These are phyloP conservation scores for Allomyces macrogynus DNA, from an alignment of 192 early-diverging fungal genomes.

Conservation along the genomic window DNA sequence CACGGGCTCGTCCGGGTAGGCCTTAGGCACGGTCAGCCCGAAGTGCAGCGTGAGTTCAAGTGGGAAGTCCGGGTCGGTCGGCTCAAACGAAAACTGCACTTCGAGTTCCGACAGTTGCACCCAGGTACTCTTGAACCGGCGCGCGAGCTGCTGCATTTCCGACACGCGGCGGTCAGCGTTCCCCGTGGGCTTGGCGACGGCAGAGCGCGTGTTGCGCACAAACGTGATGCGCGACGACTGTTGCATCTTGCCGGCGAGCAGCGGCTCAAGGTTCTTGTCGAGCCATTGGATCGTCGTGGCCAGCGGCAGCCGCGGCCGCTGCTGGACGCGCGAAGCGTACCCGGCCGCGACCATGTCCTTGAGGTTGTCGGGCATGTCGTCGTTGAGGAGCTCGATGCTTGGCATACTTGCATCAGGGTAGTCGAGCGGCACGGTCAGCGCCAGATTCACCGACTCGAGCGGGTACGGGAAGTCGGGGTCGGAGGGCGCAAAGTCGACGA, in stretches of 20 bases:
- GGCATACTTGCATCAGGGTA: slow-evolving; percentile 22
- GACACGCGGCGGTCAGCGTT: not conserved
- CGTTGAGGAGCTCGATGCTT: slow-evolving; percentile 19
- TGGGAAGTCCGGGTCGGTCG: not conserved
- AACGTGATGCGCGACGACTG: slow-evolving; percentile 14
- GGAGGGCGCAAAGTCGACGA: slow-evolving; percentile 7
- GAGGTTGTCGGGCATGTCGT: slow-evolving; percentile 18
- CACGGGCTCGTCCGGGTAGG: not conserved
- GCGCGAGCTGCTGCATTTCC: not conserved
- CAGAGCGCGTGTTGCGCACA: slow-evolving; percentile 9
- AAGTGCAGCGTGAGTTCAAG: not conserved
- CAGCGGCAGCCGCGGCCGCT: slow-evolving; percentile 4
- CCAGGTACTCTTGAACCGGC: slow-evolving; percentile 3
- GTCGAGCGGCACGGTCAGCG: slow-evolving; percentile 29
- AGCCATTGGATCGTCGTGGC: slow-evolving; percentile 27
- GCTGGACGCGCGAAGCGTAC: not conserved
- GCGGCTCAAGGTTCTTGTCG: slow-evolving; percentile 32
- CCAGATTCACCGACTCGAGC: slow-evolving; percentile 33
- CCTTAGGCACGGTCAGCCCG: not conserved
- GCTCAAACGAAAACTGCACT: not conserved
- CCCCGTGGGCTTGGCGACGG: not conserved
- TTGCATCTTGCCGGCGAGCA: slow-evolving; percentile 13
- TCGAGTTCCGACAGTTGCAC: slow-evolving; percentile 5
- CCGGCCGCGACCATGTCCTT: not conserved
- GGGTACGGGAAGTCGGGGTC: slow-evolving; percentile 74